These are phyloP conservation scores for Aphanomyces stellatus DNA, from an alignment of 352 stramenopile genomes.

Conservation along the genomic window DNA sequence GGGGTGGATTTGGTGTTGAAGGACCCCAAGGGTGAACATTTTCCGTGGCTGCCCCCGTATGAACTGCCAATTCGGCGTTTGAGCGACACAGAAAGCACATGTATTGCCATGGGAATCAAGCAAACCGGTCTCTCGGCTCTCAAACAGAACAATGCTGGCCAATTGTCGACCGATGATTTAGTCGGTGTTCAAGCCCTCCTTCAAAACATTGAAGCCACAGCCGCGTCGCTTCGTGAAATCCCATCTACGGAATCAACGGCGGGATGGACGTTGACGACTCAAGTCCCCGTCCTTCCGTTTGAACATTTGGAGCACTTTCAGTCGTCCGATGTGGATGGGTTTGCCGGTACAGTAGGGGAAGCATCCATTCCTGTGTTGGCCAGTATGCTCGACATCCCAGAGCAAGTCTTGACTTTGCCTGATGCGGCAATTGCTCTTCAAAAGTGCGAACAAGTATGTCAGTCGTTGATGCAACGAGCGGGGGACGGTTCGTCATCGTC, in stretches of 20 bases:
- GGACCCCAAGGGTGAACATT: constrained; percentile 49
- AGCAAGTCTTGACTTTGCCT: constrained; percentile 61
- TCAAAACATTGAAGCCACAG: constrained; percentile 3
- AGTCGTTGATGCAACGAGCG: constrained; percentile 66
- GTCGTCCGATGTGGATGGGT: constrained; percentile 40
- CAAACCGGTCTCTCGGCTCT: constrained; percentile 72
- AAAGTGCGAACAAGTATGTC: constrained; percentile 63
- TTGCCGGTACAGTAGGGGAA: constrained; percentile 67
- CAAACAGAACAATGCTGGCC: constrained; percentile 26
- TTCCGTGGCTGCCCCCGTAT: constrained; percentile 53
- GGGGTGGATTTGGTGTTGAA: constrained; percentile 54
- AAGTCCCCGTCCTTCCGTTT: constrained; percentile 5
- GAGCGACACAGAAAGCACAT: constrained; percentile 47
- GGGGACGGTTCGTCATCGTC: constrained; percentile 85
- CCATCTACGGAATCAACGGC: neutral
- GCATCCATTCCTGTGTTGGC: constrained; percentile 50
- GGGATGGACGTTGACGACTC: neutral
- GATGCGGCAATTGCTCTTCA: constrained; percentile 74
- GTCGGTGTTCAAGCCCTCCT: neutral
- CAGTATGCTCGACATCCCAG: constrained; percentile 80
- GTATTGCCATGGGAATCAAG: constrained; percentile 56
- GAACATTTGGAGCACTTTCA: constrained; percentile 19
- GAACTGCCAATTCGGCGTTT: constrained; percentile 41
- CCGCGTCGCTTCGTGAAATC: neutral
- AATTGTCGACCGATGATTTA: constrained; percentile 4